Evolutionary conservation across 1,284 basidiomycete species (phyloP), one percentile per base, ranked within the genome.

Genomic region (Cystobasidiaceae sp.): DNA sequence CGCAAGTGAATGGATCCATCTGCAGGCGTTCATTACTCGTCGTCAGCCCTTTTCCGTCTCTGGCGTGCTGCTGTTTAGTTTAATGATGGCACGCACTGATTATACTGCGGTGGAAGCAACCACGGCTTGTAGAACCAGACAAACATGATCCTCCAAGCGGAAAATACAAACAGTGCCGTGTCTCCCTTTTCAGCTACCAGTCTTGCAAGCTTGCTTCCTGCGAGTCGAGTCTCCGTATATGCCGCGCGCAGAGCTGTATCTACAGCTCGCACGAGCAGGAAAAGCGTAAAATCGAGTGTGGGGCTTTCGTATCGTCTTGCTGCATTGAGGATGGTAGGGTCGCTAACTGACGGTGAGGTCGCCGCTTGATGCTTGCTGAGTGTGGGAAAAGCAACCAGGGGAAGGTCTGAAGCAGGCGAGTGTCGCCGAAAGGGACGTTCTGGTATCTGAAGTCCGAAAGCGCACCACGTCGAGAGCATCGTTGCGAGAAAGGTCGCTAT

Each of bases 251-350:
- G 68, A 34, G 74, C 57, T 2, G 74, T 75, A 67, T 76, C 75
- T 49, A 75, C 61, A 0, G 75, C 77, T 17, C 77, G 72, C 1
- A 78, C 77, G 39, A 77, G 70, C 5, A 77, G 69, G 52, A 78
- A 78, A 33, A 78, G 73, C 4, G 77, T 78, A 21, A 78, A 66
- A 62, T 78, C 77, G 59, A 78, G 74, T 1, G 77, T 78, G 0
- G 76, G 73, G 13, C 72, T 74, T 34, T 48, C 44, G 68, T 67
- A 19, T 28, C 62, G 21, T 39, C 65, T 30, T 28, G 23, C 39
- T n/a, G 9, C 15, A 32, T 46, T 37, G 46, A 52, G 23, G 4
- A 51, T n/a, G 27, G 66, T 50, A 4, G 43, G 37, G 15, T 63
- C 48, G 50, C 23, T n/a, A 28, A 46, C 30, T 21, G 32, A 23